Conservation (phyloP, 78 protist species). For the Guillardia theta region DNA sequence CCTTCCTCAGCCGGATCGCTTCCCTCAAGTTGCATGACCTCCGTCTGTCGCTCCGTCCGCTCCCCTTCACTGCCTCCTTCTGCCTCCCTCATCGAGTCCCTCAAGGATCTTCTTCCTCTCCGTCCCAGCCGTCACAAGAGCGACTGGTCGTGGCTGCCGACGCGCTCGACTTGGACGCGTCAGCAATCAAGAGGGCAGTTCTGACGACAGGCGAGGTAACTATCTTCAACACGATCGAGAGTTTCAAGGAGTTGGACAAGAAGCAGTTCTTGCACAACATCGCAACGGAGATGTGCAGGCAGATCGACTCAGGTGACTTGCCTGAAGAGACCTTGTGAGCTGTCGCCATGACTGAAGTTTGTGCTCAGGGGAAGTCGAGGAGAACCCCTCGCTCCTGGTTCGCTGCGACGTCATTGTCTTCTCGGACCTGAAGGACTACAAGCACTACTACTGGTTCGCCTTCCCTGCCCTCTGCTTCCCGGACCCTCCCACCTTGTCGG, state of each 20-base stretch:
- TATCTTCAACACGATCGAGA: not conserved
- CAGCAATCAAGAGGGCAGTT: not conserved
- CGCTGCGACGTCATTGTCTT: not conserved
- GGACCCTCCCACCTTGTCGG: not conserved
- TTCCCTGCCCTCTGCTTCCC: not conserved
- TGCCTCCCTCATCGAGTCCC: not conserved
- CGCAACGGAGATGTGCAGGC: not conserved
- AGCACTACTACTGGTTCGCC: not conserved
- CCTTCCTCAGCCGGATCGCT: too few relatives aligned
- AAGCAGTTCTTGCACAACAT: not conserved
- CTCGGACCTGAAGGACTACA: slow-evolving; percentile 1
- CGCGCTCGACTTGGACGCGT: not conserved
- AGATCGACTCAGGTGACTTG: not conserved
- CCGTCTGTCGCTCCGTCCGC: not conserved
- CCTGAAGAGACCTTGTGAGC: not conserved
- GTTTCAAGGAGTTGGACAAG: not conserved
- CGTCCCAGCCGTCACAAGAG: not conserved
- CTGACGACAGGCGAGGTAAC: not conserved
- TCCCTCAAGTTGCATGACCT: not conserved
- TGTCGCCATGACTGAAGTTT: not conserved
- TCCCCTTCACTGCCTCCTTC: not conserved
- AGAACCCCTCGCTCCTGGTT: not conserved
- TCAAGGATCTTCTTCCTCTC: not conserved
- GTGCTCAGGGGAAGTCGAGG: not conserved
- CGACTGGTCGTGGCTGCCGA: not conserved